Evolutionary conservation across 225 moss, liverwort and hornwort genomes (phyloP).

Genomic region (Pseudisothecium myosuroides): DNA sequence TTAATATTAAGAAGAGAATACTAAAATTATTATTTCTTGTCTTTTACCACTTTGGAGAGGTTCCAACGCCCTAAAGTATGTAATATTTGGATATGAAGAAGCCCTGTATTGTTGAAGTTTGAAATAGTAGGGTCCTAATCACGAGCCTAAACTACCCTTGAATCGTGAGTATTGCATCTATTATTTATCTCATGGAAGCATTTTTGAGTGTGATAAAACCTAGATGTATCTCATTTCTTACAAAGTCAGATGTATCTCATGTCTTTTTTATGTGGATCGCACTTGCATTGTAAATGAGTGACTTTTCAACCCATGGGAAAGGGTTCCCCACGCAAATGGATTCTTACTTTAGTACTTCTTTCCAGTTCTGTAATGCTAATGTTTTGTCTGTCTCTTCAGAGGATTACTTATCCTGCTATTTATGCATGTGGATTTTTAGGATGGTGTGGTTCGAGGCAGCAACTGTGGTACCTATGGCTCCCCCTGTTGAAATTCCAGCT

Average conservation of each 20-base stretch:
- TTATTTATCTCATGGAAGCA: not conserved
- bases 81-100: not conserved
- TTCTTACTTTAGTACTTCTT: not conserved
- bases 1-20: too few relatives aligned
- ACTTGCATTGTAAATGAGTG: not conserved
- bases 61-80: not conserved
- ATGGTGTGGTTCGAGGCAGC: not conserved
- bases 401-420: not conserved
- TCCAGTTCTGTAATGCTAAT: not conserved
- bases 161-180: not conserved
- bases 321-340: not conserved
- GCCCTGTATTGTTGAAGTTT: not conserved
- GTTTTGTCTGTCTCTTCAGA: not conserved
- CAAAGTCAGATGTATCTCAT: not conserved
- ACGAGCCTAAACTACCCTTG: not conserved
- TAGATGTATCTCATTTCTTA: not conserved
- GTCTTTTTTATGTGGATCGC: not conserved
- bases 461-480: not conserved
- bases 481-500: not conserved
- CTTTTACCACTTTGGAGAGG: not conserved
- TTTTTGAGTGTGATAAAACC: not conserved
- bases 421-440: not conserved
- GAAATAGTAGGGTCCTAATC: not conserved
- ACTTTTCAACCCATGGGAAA: not conserved
- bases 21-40: not conserved